Conservation (phyloP, 2,329 filamentous ascomycete genomes). For the Fusarium sulawesiense region DNA sequence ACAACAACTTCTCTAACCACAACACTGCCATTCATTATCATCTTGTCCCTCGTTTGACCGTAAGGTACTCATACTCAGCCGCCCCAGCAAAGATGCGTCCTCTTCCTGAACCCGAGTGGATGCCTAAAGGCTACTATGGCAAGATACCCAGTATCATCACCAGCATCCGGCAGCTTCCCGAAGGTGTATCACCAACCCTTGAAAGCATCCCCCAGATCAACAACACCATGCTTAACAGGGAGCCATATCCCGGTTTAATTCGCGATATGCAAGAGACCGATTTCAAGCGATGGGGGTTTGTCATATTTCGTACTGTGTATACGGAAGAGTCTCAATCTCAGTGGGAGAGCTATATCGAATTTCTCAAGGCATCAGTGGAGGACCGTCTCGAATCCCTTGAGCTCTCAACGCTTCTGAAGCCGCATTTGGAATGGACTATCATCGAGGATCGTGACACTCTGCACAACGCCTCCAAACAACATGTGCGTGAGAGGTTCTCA, state of each 20-base stretch:
- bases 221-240: too few relatives aligned
- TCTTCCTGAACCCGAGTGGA: background rate
- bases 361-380: slow-evolving; percentile 18
- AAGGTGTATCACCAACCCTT: slow-evolving; percentile 7
- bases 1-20: background rate
- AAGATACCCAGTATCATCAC: slow-evolving; percentile 7
- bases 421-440: slow-evolving; percentile 8
- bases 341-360: slow-evolving; percentile 27
- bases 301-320: slow-evolving; percentile 18
- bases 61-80: background rate
- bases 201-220: slow-evolving; percentile 17
- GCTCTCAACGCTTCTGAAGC: background rate
- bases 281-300: slow-evolving; percentile 7
- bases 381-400: background rate
- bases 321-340: background rate
- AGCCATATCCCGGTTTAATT: background rate
- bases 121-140: background rate
- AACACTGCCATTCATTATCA: background rate
- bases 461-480: slow-evolving; percentile 1
- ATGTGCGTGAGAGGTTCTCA: background rate
- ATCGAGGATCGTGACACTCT: slow-evolving; percentile 10
- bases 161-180: slow-evolving; percentile 2
- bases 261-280: background rate
- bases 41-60: background rate
- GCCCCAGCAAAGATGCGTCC: slow-evolving; percentile 4